A percentile compares a stretch with the other conserved stretches of the same genome.
Evolutionary conservation across 2,329 filamentous ascomycete species (phyloP).

Genomic region (Aspergillus viridinutans): DNA sequence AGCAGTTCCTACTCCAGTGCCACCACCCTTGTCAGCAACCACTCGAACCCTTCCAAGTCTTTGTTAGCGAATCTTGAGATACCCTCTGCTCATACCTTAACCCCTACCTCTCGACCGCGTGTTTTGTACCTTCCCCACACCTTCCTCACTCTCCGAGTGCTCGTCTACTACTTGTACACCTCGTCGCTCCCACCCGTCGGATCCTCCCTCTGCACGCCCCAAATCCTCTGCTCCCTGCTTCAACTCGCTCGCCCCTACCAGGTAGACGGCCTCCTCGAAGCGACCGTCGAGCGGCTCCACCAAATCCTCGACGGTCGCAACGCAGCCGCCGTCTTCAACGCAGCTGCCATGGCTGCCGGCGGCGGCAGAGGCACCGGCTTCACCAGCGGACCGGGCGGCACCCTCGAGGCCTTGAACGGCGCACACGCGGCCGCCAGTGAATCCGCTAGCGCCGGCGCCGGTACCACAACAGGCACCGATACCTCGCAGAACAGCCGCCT

Average conservation of each 20-base stretch:
- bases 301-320: conserved; percentile 86
- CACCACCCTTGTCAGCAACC: conserved; percentile 37
- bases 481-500: conserved; percentile 26
- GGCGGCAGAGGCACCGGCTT: conserved; percentile 80
- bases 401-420: conserved; percentile 40
- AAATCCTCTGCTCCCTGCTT: conserved; percentile 90
- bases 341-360: conserved; percentile 94
- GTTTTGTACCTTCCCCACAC: conserved; percentile 93
- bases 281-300: conserved; percentile 86
- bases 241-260: conserved; percentile 92
- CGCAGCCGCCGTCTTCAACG: conserved; percentile 95
- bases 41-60: conserved; percentile 26
- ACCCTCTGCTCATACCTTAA: conserved; percentile 51
- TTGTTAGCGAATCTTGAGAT: conserved; percentile 45
- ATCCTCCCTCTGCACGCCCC: conserved; percentile 81
- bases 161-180: conserved; percentile 91
- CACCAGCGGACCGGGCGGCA: conserved; percentile 50
- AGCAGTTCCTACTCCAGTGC: conserved; percentile 41
- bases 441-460: conserved; percentile 9
- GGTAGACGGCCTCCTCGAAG: conserved; percentile 86
- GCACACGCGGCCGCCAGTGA: conserved; percentile 23
- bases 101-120: conserved; percentile 65
- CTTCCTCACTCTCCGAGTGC: conserved; percentile 78
- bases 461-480: conserved; percentile 18
- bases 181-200: conserved; percentile 74